Conservation (phyloP, 345 rosid species). For the Aurinia saxatilis region DNA sequence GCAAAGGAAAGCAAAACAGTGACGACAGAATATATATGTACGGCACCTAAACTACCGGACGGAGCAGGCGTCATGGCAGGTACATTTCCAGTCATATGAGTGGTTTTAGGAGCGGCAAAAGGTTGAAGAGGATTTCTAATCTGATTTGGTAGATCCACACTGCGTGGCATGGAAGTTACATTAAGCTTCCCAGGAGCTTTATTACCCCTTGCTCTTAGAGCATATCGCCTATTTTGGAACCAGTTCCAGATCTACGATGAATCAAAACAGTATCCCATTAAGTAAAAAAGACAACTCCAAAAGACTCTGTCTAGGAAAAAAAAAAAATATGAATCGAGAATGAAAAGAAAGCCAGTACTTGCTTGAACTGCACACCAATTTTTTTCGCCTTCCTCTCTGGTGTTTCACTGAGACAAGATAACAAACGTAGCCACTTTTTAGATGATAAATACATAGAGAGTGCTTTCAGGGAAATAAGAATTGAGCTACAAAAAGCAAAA, state of each 20-base stretch:
- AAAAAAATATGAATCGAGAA: not conserved
- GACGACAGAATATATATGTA: not conserved
- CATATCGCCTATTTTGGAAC: conserved; percentile 98
- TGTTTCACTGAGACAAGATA: conserved; percentile 52
- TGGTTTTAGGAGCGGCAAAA: conserved; percentile 43
- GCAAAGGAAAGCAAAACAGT: not conserved
- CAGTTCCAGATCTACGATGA: conserved; percentile 86
- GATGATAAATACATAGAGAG: conserved; percentile 2
- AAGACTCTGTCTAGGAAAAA: not conserved
- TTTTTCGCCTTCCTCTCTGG: conserved; percentile 81
- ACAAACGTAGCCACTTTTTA: conserved; percentile 3
- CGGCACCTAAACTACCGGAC: conserved; percentile 42
- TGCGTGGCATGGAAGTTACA: conserved; percentile 52
- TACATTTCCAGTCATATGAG: conserved; percentile 41
- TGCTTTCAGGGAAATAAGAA: not conserved
- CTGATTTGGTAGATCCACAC: conserved; percentile 49
- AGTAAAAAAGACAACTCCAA: not conserved
- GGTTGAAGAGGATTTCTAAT: conserved; percentile 58
- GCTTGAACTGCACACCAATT: conserved; percentile 84
- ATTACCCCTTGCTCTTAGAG: conserved; percentile 74
- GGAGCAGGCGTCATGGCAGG: conserved; percentile 40
- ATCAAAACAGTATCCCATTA: not conserved
- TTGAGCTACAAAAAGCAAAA: conserved; percentile 5
- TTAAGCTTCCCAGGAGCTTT: conserved; percentile 79
- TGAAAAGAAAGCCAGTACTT: conserved; percentile 41